Conservation (phyloP, 2,329 filamentous ascomycete genomes). For the Exophiala sp. region DNA sequence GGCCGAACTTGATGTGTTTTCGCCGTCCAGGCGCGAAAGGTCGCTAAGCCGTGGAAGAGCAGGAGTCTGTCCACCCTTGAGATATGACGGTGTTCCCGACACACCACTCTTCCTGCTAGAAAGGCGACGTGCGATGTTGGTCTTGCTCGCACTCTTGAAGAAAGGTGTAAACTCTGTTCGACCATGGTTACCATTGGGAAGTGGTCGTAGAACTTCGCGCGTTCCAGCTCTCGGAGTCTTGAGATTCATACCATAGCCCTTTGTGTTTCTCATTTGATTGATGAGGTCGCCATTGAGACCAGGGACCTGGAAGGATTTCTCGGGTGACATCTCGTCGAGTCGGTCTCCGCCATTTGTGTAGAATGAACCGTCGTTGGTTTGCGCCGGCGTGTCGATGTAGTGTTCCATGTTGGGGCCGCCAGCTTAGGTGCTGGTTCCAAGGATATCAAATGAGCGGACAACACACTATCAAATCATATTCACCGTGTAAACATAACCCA, state of each 20-base stretch:
- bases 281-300: constrained; percentile 73
- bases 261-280: constrained; percentile 67
- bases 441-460: no score
- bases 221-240: constrained; percentile 73
- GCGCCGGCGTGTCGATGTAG: constrained; percentile 73
- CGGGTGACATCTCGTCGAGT: constrained; percentile 80
- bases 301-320: constrained; percentile 81
- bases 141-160: constrained; percentile 73
- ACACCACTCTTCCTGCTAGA: constrained; percentile 59
- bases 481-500: no score
- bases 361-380: constrained; percentile 83
- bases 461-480: no score
- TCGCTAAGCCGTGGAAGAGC: constrained; percentile 70
- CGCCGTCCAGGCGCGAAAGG: constrained; percentile 63
- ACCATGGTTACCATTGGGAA: constrained; percentile 55
- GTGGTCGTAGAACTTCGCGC: constrained; percentile 65
- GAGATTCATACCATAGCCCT: constrained; percentile 53
- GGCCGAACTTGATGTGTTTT: constrained; percentile 62
- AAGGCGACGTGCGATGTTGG: constrained; percentile 57
- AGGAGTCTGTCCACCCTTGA: constrained; percentile 67
- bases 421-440: neutral
- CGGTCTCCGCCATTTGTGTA: constrained; percentile 63
- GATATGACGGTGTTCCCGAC: constrained; percentile 65
- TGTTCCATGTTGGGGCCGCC: constrained; percentile 57
- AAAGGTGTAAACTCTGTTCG: constrained; percentile 88